Percentiles rank a stretch among this genome's conserved stretches.
Evolutionary conservation across 2,329 filamentous ascomycete species (phyloP).

Genomic region (Orbilia blumenaviensis): DNA sequence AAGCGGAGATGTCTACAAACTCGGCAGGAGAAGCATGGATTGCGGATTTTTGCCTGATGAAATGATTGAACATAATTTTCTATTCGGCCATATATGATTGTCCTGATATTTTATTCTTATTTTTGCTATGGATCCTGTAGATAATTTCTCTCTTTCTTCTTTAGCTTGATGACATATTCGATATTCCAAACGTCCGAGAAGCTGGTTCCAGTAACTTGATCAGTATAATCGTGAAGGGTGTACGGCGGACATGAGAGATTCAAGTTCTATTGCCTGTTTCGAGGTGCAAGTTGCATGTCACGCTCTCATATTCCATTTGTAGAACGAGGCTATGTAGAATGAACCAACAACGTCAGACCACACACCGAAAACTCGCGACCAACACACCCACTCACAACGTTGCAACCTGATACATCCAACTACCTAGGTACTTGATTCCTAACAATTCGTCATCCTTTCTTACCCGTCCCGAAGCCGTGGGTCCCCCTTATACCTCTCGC

Average conservation of each 20-base stretch:
- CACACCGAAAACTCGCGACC: not conserved
- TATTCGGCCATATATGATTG: slow-evolving; percentile 17
- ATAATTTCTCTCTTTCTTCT: not conserved
- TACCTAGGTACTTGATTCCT: no score
- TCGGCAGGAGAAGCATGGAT: slow-evolving; percentile 39
- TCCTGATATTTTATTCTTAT: slow-evolving; percentile 20
- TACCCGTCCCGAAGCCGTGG: no score
- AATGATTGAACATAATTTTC: slow-evolving; percentile 53
- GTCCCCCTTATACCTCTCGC: no score
- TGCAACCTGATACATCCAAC: no score
- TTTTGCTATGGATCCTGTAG: slow-evolving; percentile 32
- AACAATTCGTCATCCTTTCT: no score
- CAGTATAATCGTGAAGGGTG: no score
- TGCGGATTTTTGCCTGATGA: slow-evolving; percentile 50
- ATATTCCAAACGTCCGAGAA: not conserved
- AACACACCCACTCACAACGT: not conserved
- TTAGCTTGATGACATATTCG: slow-evolving; percentile 12
- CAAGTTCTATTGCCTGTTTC: no score
- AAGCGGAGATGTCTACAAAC: slow-evolving; percentile 13
- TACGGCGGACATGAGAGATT: no score
- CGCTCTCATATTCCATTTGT: no score
- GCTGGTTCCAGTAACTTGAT: no score
- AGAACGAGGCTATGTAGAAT: no score
- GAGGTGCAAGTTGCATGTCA: slow-evolving; percentile 13
- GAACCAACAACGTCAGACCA: slow-evolving; percentile 6